phyloP scores from a whole-genome alignment of 805 yeast species.

The Schwanniomyces polymorphus region DNA sequence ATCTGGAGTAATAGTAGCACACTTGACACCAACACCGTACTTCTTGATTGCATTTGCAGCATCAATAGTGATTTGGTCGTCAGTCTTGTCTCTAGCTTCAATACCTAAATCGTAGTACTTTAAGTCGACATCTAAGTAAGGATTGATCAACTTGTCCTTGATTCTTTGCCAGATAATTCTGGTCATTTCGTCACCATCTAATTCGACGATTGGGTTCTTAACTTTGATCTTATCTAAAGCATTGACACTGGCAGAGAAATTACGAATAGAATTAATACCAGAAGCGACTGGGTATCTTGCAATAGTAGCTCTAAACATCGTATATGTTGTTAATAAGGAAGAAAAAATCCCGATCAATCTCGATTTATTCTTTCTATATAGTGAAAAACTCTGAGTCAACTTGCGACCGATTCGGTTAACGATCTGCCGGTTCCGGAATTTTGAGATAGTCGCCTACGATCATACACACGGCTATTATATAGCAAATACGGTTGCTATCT shows the following conservation, averaged over 20 bases:
- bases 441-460: neutral
- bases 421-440: conserved; percentile 1
- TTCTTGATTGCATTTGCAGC: conserved; percentile 75
- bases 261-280: conserved; percentile 7
- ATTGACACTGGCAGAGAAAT: conserved; percentile 9
- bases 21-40: conserved; percentile 79
- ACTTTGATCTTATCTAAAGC: conserved; percentile 57
- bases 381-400: conserved; percentile 1
- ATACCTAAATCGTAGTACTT: conserved; percentile 76
- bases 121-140: conserved; percentile 70
- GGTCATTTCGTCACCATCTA: conserved; percentile 88
- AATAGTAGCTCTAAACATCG: conserved; percentile 12
- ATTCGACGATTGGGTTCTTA: conserved; percentile 70
- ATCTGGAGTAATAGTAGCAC: conserved; percentile 86
- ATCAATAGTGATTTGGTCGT: conserved; percentile 73
- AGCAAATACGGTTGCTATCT: neutral
- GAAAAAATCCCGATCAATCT: neutral
- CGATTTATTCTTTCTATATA: neutral
- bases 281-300: conserved; percentile 4
- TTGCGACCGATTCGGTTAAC: conserved; percentile 1
- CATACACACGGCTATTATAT: neutral
- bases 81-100: conserved; percentile 65
- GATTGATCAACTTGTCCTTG: conserved; percentile 64
- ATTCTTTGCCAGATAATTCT: conserved; percentile 79
- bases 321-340: neutral